Percentiles rank a stretch among this genome's conserved stretches.
Evolutionary conservation across 805 yeast species (phyloP).

Genomic region (Saccharomycopsis fodiens): DNA sequence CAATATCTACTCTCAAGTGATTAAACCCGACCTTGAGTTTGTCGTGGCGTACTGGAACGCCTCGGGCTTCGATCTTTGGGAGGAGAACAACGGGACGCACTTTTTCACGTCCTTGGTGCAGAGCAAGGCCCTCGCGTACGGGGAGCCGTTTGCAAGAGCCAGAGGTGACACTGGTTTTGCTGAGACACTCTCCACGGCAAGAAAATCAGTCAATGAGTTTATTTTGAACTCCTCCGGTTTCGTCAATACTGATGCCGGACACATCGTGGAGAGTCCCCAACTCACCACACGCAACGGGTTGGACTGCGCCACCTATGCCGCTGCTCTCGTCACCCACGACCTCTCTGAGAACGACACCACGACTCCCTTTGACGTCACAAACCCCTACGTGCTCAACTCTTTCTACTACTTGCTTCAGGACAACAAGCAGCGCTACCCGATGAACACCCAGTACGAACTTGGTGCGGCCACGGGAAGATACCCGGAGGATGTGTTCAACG

Average conservation of each 20-base stretch:
- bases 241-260: constrained; percentile 35
- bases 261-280: constrained; percentile 65
- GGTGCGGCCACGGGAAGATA: constrained; percentile 76
- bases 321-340: constrained; percentile 34
- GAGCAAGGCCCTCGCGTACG: constrained; percentile 57
- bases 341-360: constrained; percentile 35
- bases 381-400: constrained; percentile 53
- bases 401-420: constrained; percentile 52
- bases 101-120: constrained; percentile 76
- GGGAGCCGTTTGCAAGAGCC: constrained; percentile 24
- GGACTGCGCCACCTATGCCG: constrained; percentile 63
- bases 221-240: constrained; percentile 26
- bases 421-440: constrained; percentile 71
- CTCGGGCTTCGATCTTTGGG: constrained; percentile 87
- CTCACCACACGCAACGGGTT: constrained; percentile 55
- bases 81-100: constrained; percentile 69
- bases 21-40: constrained; percentile 67
- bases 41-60: constrained; percentile 53
- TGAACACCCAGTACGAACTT: constrained; percentile 42
- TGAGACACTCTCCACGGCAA: not conserved
- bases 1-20: constrained; percentile 42
- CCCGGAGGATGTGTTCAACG: constrained; percentile 88
- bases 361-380: constrained; percentile 57
- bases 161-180: constrained; percentile 15
- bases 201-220: not conserved